Base-by-base conservation (phyloP, 2,329 filamentous ascomycete species). In the Trichoderma pleuroti region DNA sequence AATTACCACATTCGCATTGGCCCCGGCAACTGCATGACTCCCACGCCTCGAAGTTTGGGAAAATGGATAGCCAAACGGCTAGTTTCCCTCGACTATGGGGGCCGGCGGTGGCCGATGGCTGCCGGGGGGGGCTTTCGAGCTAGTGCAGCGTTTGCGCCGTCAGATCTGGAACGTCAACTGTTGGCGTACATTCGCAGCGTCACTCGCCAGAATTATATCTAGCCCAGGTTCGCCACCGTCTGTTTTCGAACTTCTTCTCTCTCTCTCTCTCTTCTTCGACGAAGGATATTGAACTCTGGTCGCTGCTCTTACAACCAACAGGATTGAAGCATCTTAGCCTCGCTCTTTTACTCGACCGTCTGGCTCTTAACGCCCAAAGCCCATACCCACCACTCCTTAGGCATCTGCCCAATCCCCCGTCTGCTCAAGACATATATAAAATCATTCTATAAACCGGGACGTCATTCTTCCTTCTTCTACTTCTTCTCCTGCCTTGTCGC, bases 81-180 rank as follows among this genome's bases (percentile, higher is more conserved):
- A 49, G 18, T 49, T n/a, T n/a, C 18, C 9, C 42, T 34, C 56
- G 21, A 32, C 21, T 32, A 32, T 59, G 24, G 36, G 64, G 42
- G n/a, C 70, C 36, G 69, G 62, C 63, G 69, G 62, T 71, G 69
- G 69, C 69, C 69, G 69, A 67, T 71, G 62, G 18, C 63, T 71
- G 69, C 69, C 69, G 63, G 61, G 56, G 49, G 21, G 16, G 8
- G 14, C 39, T 42, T 4, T 5, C 7, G n/a, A 30, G 52, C 56
- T 68, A 68, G 56, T 21, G 36, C 28, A 67, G 52, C 21, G 24
- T 67, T 67, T 67, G 64, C 63, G 54, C 56, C n/a, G 63, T 57
- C 63, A 39, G 63, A 39, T 66, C 52, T 57, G 66, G 56, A 28
- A 52, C 21, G 9, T 52, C 46, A 12, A 52, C n/a, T 24, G 24